Evolutionary conservation across 148 eudicot species (phyloP), one percentile per base, ranked within the genome.

Genomic region (Rhododendron henanense): DNA sequence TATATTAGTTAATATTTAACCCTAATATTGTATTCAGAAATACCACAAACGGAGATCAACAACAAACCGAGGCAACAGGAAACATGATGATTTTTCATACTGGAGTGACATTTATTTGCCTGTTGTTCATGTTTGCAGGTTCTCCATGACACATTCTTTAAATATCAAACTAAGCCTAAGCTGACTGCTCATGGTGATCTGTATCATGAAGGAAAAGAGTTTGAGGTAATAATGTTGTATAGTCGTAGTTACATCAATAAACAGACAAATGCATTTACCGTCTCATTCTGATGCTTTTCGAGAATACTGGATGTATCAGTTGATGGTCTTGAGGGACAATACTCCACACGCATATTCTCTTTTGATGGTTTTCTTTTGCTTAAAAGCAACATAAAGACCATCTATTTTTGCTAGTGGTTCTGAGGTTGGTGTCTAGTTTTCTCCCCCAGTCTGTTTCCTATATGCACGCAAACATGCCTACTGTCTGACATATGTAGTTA

Each of bases 141-240:
- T 75, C 98, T 95, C 69, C 98, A 97, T 90, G 99, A 97, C 88
- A 98, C 99, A 21, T 97, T 97, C 86, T 97, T 97, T n/a, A 97
- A 97, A 88, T 96, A 93, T 86, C 99, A 95, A 90, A 97, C 99
- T 18, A 97, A 97, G 90, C 99, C 99, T n/a, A 97, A 95, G 89
- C 88, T 97, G 87, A 92, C 98, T 9, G 14, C 93, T 61, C 96
- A 93, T 89, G 99, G 99, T 85, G 99, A 97, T 86, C 79, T 97
- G 79, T 97, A 97, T 86, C 92, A 93, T 78, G 99, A 97, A 92
- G 99, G 99, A 50, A 97, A 97, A 89, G 99, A 97, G 90, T 97
- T 97, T 85, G 98, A 97, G 96, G 98, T 97, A 93, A 74, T 51
- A 18, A 31, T 9, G 2, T 53, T 53, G 5, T 33, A 53, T 48